Evolutionary conservation across 2,329 filamentous ascomycete species (phyloP), one percentile per base, ranked within the genome.

Genomic region (Pseudogymnoascus sp.): DNA sequence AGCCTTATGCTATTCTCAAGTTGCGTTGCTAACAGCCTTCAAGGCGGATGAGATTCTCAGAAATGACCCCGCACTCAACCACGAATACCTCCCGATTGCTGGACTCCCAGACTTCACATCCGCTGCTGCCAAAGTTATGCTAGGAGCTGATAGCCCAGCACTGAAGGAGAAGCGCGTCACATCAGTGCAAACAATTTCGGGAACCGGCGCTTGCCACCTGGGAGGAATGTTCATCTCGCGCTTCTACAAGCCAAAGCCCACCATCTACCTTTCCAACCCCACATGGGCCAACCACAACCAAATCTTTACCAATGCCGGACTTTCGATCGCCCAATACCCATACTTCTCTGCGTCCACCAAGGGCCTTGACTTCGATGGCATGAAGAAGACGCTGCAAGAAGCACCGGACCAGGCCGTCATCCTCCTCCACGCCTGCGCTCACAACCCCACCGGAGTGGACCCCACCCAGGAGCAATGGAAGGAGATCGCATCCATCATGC

Each of bases 221-320:
- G 94, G 94, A 68, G 92, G 88, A 66, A 87, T 96, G 69, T 99
- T 99, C 86, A 88, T 99, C 65, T 81, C 89, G 75, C 92, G 88
- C 76, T 99, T 97, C 85, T 96, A 91, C 82, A 80, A 81, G 72
- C 82, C 83, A 73, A 85, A 82, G 78, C 88, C 84, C 68, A 85
- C 87, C 64, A 85, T 95, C 77, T 97, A 96, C 82, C 82, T 97
- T 75, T 96, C 92, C 72, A 90, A 89, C 76, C 94, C 94, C 61
- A 99, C 94, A 65, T 99, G 94, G 94, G 92, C 90, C 69, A 99
- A 99, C 80, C 94, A 99, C 85, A 88, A 95, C 80, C 94, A 97
- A 77, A 97, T 99, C 81, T 96, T 99, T 80, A 84, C 81, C 77
- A 97, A 97, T 74, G 92, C 97, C 72, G 82, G 84, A 69, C 81